Conservation (phyloP, 805 yeast species). For the Wickerhamomyces hampshirensis region DNA sequence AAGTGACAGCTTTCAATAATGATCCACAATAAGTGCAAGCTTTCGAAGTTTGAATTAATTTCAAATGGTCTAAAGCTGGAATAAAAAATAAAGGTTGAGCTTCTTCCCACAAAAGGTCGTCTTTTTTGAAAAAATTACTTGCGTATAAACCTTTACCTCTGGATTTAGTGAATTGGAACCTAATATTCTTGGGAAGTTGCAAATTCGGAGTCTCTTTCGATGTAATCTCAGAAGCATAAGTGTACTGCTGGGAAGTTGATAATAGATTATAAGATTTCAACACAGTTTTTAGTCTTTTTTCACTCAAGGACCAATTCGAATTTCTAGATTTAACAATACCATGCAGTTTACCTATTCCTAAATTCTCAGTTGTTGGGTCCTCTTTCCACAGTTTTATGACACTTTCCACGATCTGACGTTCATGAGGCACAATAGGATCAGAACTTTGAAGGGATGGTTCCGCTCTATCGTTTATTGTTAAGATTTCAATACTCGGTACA, state of each 20-base stretch:
- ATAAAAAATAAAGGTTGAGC: slow-evolving; percentile 49
- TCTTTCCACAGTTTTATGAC: slow-evolving; percentile 65
- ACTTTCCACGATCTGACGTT: slow-evolving; percentile 33
- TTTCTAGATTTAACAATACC: slow-evolving; percentile 44
- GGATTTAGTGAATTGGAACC: slow-evolving; percentile 42
- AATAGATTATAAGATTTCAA: slow-evolving; percentile 55
- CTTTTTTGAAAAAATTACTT: slow-evolving; percentile 39
- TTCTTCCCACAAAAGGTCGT: slow-evolving; percentile 59
- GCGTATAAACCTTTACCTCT: slow-evolving; percentile 64
- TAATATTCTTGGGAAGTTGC: slow-evolving; percentile 37
- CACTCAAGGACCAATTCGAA: slow-evolving; percentile 60
- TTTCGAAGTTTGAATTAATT: slow-evolving; percentile 52
- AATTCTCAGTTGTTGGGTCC: slow-evolving; percentile 56
- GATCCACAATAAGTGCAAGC: slow-evolving; percentile 73
- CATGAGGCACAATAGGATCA: slow-evolving; percentile 26
- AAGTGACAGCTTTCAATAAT: slow-evolving; percentile 21
- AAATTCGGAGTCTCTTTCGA: slow-evolving; percentile 45
- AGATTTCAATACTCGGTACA: slow-evolving; percentile 25
- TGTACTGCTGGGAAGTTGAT: slow-evolving; percentile 36
- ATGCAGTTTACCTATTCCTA: slow-evolving; percentile 52
- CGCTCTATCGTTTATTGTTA: slow-evolving; percentile 26
- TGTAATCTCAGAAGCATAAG: slow-evolving; percentile 50
- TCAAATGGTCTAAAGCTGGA: slow-evolving; percentile 64
- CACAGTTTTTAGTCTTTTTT: slow-evolving; percentile 48
- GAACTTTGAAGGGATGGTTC: slow-evolving; percentile 5